Base-by-base conservation (phyloP, 2,329 filamentous ascomycete genomes). In the Cercospora citrullina region DNA sequence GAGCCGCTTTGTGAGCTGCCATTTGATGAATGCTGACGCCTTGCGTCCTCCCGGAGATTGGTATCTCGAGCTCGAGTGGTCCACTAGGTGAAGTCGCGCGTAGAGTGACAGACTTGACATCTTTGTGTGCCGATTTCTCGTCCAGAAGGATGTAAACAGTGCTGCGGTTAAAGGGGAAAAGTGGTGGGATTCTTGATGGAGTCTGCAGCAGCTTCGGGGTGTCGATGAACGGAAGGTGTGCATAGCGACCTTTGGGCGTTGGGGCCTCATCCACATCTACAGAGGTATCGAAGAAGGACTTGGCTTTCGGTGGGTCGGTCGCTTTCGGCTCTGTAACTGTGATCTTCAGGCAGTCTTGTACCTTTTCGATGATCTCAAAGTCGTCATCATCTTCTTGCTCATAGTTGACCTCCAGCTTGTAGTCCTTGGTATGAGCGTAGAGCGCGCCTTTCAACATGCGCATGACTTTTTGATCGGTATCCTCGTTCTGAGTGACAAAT, bases 391-490 rank as follows among this genome's bases (percentile, higher is more conserved):
- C 9, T 30, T 12, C 39, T 7, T n/a, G 26, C 30, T 33, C 61
- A 71, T 90, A 91, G 64, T 87, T 85, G 68, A 92, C 79, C 73
- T 90, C 87, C 1, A 92, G 79, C 0, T 81, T 83, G 73, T 89
- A 91, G 74, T 91, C 85, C 16, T 80, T 84, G 55, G 91, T 81
- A 69, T 92, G 89, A 0, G 89, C 89, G 1, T 86, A 87, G 21
- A 93, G 78, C 0, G 89, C 87, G 0, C 86, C 90, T 75, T 91
- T 91, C 66, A 93, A 81, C 90, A 93, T 93, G 2, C 90, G 85
- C 2, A 93, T 84, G 0, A 92, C 84, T 75, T 90, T 91, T 70
- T 81, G 85, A 72, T 90, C 87, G 78, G 92, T 86, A 74, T 89
- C 87, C 75, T 93, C 90, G 1, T 85, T 80, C 6, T 86, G 79